Evolutionary conservation across 495 filamentous ascomycete species (phyloP).

Genomic region (Penicillium egyptiacum): DNA sequence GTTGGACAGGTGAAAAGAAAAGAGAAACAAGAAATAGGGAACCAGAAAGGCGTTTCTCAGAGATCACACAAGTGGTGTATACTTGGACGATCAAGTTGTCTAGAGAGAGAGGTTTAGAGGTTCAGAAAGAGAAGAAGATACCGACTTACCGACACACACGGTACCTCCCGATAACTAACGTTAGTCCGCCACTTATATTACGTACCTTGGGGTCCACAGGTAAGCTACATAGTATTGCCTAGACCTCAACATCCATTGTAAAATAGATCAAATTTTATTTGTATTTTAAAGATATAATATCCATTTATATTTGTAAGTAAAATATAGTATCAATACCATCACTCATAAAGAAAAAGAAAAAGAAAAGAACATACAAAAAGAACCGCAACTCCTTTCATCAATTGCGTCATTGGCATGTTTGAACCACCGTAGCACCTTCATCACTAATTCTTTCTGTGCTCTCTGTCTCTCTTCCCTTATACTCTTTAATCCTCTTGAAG

Average conservation of each 20-base stretch:
- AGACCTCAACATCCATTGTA: not conserved
- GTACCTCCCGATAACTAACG: slow-evolving; percentile 37
- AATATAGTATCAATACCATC: not conserved
- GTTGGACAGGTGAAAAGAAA: not conserved
- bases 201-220: not conserved
- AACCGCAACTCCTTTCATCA: slow-evolving; percentile 13
- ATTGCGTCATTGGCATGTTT: slow-evolving; percentile 17
- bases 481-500: slow-evolving; percentile 8
- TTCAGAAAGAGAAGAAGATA: slow-evolving; percentile 18
- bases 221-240: not conserved
- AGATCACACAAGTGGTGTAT: not conserved
- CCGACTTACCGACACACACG: slow-evolving; percentile 30
- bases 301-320: not conserved
- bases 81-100: not conserved
- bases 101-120: not conserved
- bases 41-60: not conserved
- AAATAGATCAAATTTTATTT: not conserved
- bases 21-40: not conserved
- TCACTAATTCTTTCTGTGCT: slow-evolving; percentile 7
- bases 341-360: not conserved
- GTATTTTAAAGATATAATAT: not conserved
- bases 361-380: not conserved
- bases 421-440: slow-evolving; percentile 13
- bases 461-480: not conserved
- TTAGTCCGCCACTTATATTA: slow-evolving; percentile 7